Conservation (phyloP, 2,329 filamentous ascomycete genomes). For the Aspergillus hortae region DNA sequence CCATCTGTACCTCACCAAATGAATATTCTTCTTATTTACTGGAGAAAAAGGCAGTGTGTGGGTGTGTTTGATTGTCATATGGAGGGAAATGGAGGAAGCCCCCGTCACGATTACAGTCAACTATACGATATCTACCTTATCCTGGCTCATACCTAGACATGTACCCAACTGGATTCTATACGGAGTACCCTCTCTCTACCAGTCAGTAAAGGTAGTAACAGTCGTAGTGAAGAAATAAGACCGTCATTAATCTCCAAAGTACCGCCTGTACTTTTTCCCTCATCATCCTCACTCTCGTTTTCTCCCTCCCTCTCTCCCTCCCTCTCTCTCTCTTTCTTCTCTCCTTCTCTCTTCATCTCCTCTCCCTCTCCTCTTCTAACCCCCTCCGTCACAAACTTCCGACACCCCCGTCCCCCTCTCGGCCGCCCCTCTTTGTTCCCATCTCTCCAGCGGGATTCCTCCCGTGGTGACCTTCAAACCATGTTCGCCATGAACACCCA, state of each 20-base stretch:
- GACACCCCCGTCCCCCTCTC: neutral
- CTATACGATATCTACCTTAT: too few relatives aligned
- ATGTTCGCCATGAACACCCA: neutral
- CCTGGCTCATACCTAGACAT: too few relatives aligned
- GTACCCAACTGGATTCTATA: too few relatives aligned
- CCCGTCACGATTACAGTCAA: too few relatives aligned
- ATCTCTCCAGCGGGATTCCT: neutral
- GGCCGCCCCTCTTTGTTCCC: neutral
- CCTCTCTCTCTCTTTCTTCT: slow-evolving; percentile 4
- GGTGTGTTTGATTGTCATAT: too few relatives aligned
- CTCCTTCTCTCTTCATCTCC: slow-evolving; percentile 4
- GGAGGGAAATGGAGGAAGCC: too few relatives aligned
- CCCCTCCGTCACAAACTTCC: neutral
- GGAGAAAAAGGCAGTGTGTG: too few relatives aligned
- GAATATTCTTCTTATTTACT: too few relatives aligned
- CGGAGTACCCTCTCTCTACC: too few relatives aligned
- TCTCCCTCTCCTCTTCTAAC: neutral
- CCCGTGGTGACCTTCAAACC: neutral
- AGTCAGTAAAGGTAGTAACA: too few relatives aligned
- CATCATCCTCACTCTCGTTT: neutral
- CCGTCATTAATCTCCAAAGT: neutral
- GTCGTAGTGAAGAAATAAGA: too few relatives aligned
- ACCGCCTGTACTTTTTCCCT: neutral
- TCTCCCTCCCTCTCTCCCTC: slow-evolving; percentile 2
- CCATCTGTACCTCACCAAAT: too few relatives aligned